Percentiles rank a stretch among this genome's conserved stretches.
phyloP scores from a whole-genome alignment of 148 eudicot genomes.

The Chenopodium album region DNA sequence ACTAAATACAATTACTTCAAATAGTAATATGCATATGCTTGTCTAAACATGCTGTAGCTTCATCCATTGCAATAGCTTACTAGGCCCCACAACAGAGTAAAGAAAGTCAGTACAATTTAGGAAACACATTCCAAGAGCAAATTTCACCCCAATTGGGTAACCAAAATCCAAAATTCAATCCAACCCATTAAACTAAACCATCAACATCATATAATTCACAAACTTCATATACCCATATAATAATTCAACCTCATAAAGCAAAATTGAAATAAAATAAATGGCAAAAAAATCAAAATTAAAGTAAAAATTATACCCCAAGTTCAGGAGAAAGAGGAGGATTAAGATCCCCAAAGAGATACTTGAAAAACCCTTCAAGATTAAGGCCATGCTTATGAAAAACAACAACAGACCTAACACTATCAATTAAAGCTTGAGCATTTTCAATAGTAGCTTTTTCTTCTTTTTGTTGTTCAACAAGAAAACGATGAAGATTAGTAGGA shows the following conservation, averaged over 20 bases:
- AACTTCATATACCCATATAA: neutral
- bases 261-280: neutral
- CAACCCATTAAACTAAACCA: slow-evolving; percentile 8
- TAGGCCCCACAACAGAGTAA: slow-evolving; percentile 7
- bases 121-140: neutral
- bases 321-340: slow-evolving; percentile 60
- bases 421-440: slow-evolving; percentile 59
- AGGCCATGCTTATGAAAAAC: slow-evolving; percentile 54
- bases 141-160: neutral
- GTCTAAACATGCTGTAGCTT: neutral
- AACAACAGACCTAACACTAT: slow-evolving; percentile 42
- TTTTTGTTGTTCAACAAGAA: slow-evolving; percentile 65
- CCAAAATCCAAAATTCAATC: slow-evolving; percentile 1
- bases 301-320: slow-evolving; percentile 40
- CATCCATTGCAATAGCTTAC: neutral
- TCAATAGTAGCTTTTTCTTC: slow-evolving; percentile 44
- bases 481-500: slow-evolving; percentile 53
- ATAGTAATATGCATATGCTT: neutral
- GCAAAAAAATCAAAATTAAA: neutral
- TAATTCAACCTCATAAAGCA: neutral
- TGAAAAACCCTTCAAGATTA: slow-evolving; percentile 64
- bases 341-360: slow-evolving; percentile 52
- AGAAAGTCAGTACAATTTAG: neutral
- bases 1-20: neutral
- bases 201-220: neutral